A percentile compares a stretch with the other conserved stretches of the same genome.
phyloP scores from a whole-genome alignment of 2,329 filamentous ascomycete species.

The Aspergillus uvarum region DNA sequence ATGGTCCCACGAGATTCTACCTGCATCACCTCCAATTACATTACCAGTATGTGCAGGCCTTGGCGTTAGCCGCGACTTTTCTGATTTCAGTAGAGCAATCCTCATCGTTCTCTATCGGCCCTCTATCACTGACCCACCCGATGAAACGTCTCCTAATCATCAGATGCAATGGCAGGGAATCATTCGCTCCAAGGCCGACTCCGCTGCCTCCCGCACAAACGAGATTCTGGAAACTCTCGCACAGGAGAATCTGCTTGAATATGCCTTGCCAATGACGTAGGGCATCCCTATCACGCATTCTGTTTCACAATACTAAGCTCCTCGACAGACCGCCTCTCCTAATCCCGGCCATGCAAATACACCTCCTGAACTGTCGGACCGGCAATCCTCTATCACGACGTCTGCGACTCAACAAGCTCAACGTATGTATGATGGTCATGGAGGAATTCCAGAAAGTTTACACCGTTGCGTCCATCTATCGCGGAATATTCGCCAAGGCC shows the following conservation, averaged over 20 bases:
- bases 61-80: too few species aligned
- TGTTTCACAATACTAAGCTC: background rate
- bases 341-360: constrained; percentile 35
- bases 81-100: constrained; percentile 19
- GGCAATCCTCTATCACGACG: constrained; percentile 23
- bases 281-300: constrained; percentile 5
- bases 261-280: constrained; percentile 30
- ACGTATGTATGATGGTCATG: constrained; percentile 34
- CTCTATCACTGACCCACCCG: constrained; percentile 22
- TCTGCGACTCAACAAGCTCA: constrained; percentile 32
- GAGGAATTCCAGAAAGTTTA: constrained; percentile 34
- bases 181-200: constrained; percentile 24
- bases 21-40: constrained; percentile 30
- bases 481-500: constrained; percentile 27
- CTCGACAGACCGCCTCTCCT: constrained; percentile 25
- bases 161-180: constrained; percentile 23
- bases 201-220: constrained; percentile 30
- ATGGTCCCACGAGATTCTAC: constrained; percentile 19
- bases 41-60: constrained; percentile 24
- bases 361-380: constrained; percentile 31
- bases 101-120: constrained; percentile 32
- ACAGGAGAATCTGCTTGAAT: constrained; percentile 24
- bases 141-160: constrained; percentile 15
- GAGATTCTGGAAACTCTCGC: constrained; percentile 28
- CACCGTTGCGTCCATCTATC: constrained; percentile 28